These are phyloP conservation scores for Aspergillus pseudonomiae DNA, from an alignment of 2,329 filamentous ascomycete genomes.

Conservation along the genomic window DNA sequence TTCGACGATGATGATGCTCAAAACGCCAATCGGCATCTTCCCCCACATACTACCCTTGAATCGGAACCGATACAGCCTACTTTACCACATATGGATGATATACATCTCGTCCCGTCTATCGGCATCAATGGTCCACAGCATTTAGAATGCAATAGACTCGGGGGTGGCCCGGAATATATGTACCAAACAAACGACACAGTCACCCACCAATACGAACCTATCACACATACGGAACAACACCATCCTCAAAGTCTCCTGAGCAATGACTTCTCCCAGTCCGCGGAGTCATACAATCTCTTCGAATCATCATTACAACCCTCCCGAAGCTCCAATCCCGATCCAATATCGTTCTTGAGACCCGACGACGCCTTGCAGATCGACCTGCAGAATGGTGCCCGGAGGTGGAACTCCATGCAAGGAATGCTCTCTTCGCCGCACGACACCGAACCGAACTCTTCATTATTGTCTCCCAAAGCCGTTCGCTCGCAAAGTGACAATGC, in stretches of 20 bases:
- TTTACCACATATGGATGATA: neutral
- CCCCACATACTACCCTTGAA: neutral
- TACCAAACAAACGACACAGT: neutral
- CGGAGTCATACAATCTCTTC: conserved; percentile 27
- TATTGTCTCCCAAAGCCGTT: conserved; percentile 28
- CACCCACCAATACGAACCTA: conserved; percentile 2
- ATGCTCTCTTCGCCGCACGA: conserved; percentile 41
- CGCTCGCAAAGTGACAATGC: conserved; percentile 29
- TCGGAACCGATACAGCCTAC: neutral
- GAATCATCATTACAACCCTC: conserved; percentile 24
- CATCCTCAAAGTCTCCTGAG: conserved; percentile 6
- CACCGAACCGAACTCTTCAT: conserved; percentile 44
- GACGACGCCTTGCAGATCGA: conserved; percentile 10
- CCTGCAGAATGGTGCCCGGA: conserved; percentile 19
- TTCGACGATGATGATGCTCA: conserved; percentile 35
- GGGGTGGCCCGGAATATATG: neutral
- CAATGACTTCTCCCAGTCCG: conserved; percentile 15
- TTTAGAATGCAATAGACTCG: neutral
- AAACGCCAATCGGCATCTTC: neutral
- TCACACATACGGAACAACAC: neutral
- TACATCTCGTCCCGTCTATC: neutral
- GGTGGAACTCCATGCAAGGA: conserved; percentile 32
- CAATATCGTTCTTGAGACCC: conserved; percentile 19
- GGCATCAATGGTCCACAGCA: neutral
- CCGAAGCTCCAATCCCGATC: conserved; percentile 3